Conservation (phyloP, 2,329 filamentous ascomycete species). For the Colletotrichum brevisporum region DNA sequence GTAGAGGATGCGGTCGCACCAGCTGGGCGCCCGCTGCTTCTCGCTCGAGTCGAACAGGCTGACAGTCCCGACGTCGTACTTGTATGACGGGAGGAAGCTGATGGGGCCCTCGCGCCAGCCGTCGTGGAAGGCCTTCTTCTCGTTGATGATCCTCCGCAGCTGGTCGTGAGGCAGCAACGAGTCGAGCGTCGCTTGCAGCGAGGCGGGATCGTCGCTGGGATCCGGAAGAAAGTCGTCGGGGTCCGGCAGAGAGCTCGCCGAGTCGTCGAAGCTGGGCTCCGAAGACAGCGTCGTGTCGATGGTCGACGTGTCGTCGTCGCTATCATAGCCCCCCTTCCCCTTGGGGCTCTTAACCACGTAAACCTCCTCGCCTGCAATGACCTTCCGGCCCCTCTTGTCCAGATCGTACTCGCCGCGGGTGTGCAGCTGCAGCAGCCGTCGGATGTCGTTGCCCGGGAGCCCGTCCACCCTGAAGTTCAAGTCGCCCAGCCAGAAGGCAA, state of each 20-base stretch:
- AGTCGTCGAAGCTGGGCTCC: constrained; percentile 54
- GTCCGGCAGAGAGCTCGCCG: constrained; percentile 65
- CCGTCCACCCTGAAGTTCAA: constrained; percentile 94
- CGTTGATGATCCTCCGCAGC: constrained; percentile 79
- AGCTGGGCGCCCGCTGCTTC: constrained; percentile 92
- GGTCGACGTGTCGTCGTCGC: constrained; percentile 60
- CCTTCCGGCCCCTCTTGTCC: constrained; percentile 55
- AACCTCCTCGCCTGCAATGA: constrained; percentile 60
- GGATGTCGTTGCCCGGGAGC: constrained; percentile 90
- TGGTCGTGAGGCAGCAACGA: constrained; percentile 94
- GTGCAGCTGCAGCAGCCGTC: constrained; percentile 86
- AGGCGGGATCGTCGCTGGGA: constrained; percentile 83
- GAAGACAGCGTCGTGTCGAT: constrained; percentile 49
- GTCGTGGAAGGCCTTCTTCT: constrained; percentile 87
- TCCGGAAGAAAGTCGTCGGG: constrained; percentile 78
- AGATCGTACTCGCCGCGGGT: constrained; percentile 82
- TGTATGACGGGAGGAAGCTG: constrained; percentile 93
- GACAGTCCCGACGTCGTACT: constrained; percentile 96
- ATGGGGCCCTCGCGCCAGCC: constrained; percentile 94
- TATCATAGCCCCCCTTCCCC: constrained; percentile 50
- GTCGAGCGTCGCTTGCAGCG: constrained; percentile 88
- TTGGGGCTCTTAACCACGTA: constrained; percentile 46
- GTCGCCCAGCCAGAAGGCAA: constrained; percentile 96
- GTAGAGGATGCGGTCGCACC: constrained; percentile 96
- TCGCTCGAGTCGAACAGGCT: constrained; percentile 95